Conservation (phyloP, 2,329 filamentous ascomycete genomes). For the Fusarium staphyleae region DNA sequence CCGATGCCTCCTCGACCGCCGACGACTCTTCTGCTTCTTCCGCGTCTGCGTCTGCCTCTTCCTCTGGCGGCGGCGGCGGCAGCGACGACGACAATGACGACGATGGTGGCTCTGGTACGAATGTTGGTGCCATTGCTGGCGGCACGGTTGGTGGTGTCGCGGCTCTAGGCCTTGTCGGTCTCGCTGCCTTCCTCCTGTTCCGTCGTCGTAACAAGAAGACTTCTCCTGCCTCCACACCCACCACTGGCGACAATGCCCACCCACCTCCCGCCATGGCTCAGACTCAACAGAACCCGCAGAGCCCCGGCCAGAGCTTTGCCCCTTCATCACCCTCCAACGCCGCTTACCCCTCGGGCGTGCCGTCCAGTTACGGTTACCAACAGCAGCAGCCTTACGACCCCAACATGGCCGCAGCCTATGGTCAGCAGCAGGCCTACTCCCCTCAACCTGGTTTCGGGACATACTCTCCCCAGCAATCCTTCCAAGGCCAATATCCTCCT, state of each 20-base stretch:
- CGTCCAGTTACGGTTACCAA: conserved; percentile 35
- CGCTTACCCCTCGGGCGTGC: conserved; percentile 37
- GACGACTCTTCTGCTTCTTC: conserved; percentile 1
- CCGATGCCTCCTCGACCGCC: conserved; percentile 10
- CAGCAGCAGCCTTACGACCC: conserved; percentile 34
- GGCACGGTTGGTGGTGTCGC: conserved; percentile 56
- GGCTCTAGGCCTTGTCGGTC: conserved; percentile 50
- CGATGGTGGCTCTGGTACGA: conserved; percentile 27
- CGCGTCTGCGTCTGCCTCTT: conserved; percentile 7
- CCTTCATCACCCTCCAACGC: conserved; percentile 33
- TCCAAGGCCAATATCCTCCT: conserved; percentile 28
- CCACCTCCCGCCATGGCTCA: conserved; percentile 32
- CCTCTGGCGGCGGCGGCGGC: conserved; percentile 37
- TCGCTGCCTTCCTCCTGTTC: conserved; percentile 51
- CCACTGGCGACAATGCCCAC: conserved; percentile 16
- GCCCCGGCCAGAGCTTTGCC: conserved; percentile 29
- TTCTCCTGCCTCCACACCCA: conserved; percentile 27
- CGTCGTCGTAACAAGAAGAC: conserved; percentile 48
- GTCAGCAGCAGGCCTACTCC: conserved; percentile 22
- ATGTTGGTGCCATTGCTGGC: conserved; percentile 55
- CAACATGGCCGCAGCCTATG: conserved; percentile 28
- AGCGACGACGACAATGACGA: conserved; percentile 40
- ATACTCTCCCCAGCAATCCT: conserved; percentile 25
- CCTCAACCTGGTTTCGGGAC: conserved; percentile 19
- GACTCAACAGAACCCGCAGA: conserved; percentile 27